Conservation (phyloP, 2,329 filamentous ascomycete genomes). For the Alternaria incomplexa region DNA sequence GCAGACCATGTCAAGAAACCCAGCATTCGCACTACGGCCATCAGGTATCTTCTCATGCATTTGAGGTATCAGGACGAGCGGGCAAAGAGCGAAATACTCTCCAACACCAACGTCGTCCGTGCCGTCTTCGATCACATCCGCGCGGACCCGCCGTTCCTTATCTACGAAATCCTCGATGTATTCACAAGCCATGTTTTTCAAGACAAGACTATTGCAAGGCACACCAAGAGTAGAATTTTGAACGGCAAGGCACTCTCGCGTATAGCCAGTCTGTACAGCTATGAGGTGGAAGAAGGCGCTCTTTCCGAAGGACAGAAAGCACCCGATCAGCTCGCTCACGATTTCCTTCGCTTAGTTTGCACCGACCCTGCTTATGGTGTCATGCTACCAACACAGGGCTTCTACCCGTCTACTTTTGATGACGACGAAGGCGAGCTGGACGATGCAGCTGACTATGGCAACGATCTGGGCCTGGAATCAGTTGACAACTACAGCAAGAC, state of each 20-base stretch:
- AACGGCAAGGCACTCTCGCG: conserved; percentile 75
- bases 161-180: conserved; percentile 75
- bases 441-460: conserved; percentile 55
- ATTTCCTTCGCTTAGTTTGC: conserved; percentile 77
- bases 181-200: conserved; percentile 74
- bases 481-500: conserved; percentile 73
- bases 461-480: conserved; percentile 71
- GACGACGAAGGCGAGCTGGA: conserved; percentile 55
- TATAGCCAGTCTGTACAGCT: conserved; percentile 56
- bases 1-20: conserved; percentile 72
- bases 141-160: conserved; percentile 76
- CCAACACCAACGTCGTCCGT: conserved; percentile 71
- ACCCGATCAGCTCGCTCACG: conserved; percentile 73
- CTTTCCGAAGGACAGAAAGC: conserved; percentile 57
- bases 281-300: conserved; percentile 53
- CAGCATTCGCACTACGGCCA: conserved; percentile 81
- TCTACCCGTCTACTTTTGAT: conserved; percentile 77
- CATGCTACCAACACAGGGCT: conserved; percentile 77
- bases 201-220: conserved; percentile 74
- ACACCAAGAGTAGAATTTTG: conserved; percentile 76
- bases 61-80: conserved; percentile 78
- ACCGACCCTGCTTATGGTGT: conserved; percentile 76
- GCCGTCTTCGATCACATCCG: conserved; percentile 77
- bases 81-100: conserved; percentile 81
- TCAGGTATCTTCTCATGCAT: conserved; percentile 79